Evolutionary conservation across 176 grass and related monocot species (phyloP).

Genomic region (Oryza longistaminata): DNA sequence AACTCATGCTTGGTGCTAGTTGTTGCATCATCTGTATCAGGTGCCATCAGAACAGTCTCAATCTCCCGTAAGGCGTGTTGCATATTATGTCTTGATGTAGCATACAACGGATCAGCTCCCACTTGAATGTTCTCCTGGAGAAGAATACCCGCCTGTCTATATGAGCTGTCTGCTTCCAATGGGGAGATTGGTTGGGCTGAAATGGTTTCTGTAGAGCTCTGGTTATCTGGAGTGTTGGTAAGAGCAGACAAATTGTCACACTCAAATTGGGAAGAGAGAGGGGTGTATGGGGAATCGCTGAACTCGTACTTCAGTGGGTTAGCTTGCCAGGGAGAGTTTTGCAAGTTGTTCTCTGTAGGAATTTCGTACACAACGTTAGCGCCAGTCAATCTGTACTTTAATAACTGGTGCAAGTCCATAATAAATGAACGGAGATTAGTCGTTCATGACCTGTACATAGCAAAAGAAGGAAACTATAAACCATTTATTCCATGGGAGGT

Average conservation of each 20-base stretch:
- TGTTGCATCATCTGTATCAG: conserved; percentile 66
- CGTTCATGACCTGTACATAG: conserved; percentile 59
- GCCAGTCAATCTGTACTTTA: conserved; percentile 62
- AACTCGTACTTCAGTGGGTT: conserved; percentile 57
- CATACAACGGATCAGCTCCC: conserved; percentile 48
- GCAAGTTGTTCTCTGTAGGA: conserved; percentile 51
- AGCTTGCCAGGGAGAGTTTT: conserved; percentile 43
- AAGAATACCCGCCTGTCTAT: conserved; percentile 46
- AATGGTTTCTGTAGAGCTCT: conserved; percentile 72
- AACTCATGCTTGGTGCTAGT: conserved; percentile 48
- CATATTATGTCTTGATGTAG: conserved; percentile 72
- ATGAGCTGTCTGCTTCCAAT: conserved; percentile 67
- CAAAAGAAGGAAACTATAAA: conserved; percentile 40
- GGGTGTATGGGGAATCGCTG: conserved; percentile 67
- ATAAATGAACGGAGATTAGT: conserved; percentile 59
- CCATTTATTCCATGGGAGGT: conserved; percentile 21
- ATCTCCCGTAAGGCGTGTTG: conserved; percentile 79
- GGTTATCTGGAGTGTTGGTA: conserved; percentile 58
- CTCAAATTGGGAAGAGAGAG: conserved; percentile 65
- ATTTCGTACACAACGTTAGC: conserved; percentile 52
- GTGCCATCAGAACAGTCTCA: conserved; percentile 94
- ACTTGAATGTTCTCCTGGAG: conserved; percentile 40
- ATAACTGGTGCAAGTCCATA: conserved; percentile 87
- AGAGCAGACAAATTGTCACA: conserved; percentile 63
- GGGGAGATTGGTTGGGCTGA: conserved; percentile 66